Percentiles rank a stretch among this genome's conserved stretches.
Conservation (phyloP, 169 alveolate genomes). For the Theileria orientalis region DNA sequence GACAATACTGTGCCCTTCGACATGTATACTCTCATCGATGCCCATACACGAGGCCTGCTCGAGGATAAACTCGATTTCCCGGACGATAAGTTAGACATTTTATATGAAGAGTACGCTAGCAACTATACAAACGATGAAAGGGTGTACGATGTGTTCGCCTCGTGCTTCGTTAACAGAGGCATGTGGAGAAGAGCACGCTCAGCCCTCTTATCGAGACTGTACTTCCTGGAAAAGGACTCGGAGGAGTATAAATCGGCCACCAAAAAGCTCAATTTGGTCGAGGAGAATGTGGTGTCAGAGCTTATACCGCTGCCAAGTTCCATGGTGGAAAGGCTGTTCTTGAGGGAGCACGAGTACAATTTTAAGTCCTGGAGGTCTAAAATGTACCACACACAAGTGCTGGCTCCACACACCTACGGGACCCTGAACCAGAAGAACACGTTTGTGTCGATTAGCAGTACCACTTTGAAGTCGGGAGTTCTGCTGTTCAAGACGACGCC, state of each 20-base stretch:
- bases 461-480: conserved; percentile 32
- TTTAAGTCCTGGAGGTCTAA: conserved; percentile 44
- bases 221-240: conserved; percentile 37
- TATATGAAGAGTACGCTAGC: neutral
- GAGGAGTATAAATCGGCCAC: conserved; percentile 19
- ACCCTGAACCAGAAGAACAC: neutral
- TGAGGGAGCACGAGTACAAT: conserved; percentile 18
- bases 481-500: conserved; percentile 42
- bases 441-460: conserved; percentile 17
- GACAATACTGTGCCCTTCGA: neutral
- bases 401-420: neutral
- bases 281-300: conserved; percentile 22
- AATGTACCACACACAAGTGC: conserved; percentile 45
- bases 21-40: conserved; percentile 3
- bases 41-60: neutral
- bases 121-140: conserved; percentile 34
- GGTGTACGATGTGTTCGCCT: conserved; percentile 34
- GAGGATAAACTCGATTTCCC: neutral
- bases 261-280: conserved; percentile 20
- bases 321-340: conserved; percentile 43
- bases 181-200: conserved; percentile 28
- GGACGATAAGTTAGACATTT: neutral
- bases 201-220: conserved; percentile 38
- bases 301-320: conserved; percentile 42
- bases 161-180: conserved; percentile 25